These are phyloP conservation scores for Myriosclerotinia scirpicola DNA, from an alignment of 2,329 filamentous ascomycete species.

Conservation along the genomic window DNA sequence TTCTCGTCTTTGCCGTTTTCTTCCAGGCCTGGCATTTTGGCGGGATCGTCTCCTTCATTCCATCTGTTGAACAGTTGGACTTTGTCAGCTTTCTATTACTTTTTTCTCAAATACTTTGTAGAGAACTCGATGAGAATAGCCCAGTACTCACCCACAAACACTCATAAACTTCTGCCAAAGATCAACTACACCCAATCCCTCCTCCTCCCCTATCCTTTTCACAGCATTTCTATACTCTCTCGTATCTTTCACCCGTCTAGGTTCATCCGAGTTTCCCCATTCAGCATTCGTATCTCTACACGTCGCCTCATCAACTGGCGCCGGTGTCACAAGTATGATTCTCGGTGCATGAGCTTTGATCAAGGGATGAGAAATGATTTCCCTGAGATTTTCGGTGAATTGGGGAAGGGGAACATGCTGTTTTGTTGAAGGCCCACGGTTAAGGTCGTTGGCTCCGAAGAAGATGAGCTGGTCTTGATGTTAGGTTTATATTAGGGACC, in stretches of 20 bases:
- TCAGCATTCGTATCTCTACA: slow-evolving; percentile 28
- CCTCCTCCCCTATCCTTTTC: slow-evolving; percentile 51
- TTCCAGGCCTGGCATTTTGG: slow-evolving; percentile 15
- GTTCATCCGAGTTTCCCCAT: slow-evolving; percentile 48
- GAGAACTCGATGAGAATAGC: not conserved
- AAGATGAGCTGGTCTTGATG: slow-evolving; percentile 52
- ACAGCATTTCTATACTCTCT: slow-evolving; percentile 61
- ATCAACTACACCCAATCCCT: slow-evolving; percentile 64
- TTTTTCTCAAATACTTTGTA: no score
- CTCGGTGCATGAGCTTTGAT: slow-evolving; percentile 68
- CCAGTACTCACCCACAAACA: slow-evolving; percentile 37
- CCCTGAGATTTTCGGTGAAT: slow-evolving; percentile 69
- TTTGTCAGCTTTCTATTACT: not conserved
- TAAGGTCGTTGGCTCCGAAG: slow-evolving; percentile 88
- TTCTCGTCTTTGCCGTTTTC: not conserved
- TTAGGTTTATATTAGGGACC: not conserved
- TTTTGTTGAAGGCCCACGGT: slow-evolving; percentile 55
- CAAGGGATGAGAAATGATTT: slow-evolving; percentile 69
- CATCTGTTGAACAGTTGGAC: not conserved
- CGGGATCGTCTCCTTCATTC: slow-evolving; percentile 5
- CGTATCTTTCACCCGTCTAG: slow-evolving; percentile 47
- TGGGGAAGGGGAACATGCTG: slow-evolving; percentile 74
- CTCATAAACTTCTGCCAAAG: slow-evolving; percentile 77
- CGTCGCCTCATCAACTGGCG: slow-evolving; percentile 77
- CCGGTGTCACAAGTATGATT: slow-evolving; percentile 78